Base-by-base conservation (phyloP, 176 grass and related monocot species). In the Eragrostis curvula region DNA sequence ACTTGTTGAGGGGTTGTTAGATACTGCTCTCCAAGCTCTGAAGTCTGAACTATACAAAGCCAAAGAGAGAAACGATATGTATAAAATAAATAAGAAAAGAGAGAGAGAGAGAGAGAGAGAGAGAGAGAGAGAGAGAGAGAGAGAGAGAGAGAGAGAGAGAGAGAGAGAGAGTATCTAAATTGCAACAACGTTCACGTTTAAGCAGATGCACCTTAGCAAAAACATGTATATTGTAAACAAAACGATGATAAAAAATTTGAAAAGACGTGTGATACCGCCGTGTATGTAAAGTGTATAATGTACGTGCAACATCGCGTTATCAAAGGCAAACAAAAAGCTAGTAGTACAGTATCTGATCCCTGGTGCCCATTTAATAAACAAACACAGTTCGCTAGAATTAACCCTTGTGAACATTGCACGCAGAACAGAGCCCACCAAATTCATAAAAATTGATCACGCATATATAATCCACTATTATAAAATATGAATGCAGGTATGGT, bases 391-490 rank as follows among this genome's bases (percentile, higher is more conserved):
- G 12, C 13, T 72, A 18, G 5, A 79, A 73, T 55, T 53, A 76
- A 59, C 67, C 21, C 74, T 88, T 59, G 81, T 68, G 86, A 78
- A 83, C 24, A 71, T 56, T 64, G 73, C 79, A 78, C n/a, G 79
- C 46, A 56, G 73, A 66, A n/a, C 24, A 47, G 58, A 55, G 8
- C 67, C 71, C 27, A 56, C 8, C 3, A 8, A 27, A 36, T 82
- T 75, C 9, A 7, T 53, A 47, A 83, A 56, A 52, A 30, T 3
- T 44, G 29, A 18, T 18, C 9, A 36, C 43, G 3, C 45, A 52
- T 27, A 52, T 55, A 32, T 67, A 52, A 52, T 15, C 46, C 1
- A 20, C 20, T 72, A n/a, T 52, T 60, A 56, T 65, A 59, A 12
- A 52, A 29, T 76, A 42, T 32, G 28, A 64, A 5, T 66, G 16